Conservation (phyloP, 192 early-diverging fungal species). For the Podila minutissima region DNA sequence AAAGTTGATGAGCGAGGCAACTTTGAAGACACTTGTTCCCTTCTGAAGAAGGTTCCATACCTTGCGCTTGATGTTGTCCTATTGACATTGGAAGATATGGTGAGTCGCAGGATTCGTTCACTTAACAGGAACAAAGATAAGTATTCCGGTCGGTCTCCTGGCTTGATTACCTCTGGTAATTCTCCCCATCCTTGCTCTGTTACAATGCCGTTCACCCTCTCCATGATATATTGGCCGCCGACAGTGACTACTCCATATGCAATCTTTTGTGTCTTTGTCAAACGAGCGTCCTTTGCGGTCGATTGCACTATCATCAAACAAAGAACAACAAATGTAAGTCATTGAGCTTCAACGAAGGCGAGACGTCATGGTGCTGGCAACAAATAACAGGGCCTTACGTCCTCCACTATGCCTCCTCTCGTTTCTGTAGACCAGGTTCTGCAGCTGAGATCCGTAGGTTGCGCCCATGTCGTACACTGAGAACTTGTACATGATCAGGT, state of each 20-base stretch:
- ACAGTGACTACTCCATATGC: conserved; percentile 70
- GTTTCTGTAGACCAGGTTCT: conserved; percentile 86
- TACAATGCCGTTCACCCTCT: conserved; percentile 64
- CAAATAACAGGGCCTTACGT: conserved; percentile 50
- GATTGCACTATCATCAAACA: conserved; percentile 59
- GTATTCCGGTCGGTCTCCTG: too few relatives aligned
- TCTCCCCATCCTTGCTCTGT: conserved; percentile 81
- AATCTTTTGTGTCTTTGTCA: conserved; percentile 68
- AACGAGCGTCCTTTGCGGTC: conserved; percentile 63
- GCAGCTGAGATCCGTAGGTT: conserved; percentile 83
- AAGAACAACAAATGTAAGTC: background rate
- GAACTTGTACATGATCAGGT: conserved; percentile 76
- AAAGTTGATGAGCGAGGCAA: conserved; percentile 81
- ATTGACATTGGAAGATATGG: background rate
- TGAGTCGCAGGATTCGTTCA: background rate
- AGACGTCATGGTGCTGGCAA: background rate
- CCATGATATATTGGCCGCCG: conserved; percentile 79
- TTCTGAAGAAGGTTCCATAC: conserved; percentile 67
- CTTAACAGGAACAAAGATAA: background rate
- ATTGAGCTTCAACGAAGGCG: background rate
- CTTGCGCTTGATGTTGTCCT: conserved; percentile 60
- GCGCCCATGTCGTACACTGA: conserved; percentile 79
- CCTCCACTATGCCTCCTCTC: conserved; percentile 65
- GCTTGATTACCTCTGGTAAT: conserved; percentile 54
- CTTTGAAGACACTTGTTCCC: conserved; percentile 68